Percentiles rank a stretch among this genome's conserved stretches.
Conservation (phyloP, 2,329 filamentous ascomycete genomes). For the Penicillium expansum region DNA sequence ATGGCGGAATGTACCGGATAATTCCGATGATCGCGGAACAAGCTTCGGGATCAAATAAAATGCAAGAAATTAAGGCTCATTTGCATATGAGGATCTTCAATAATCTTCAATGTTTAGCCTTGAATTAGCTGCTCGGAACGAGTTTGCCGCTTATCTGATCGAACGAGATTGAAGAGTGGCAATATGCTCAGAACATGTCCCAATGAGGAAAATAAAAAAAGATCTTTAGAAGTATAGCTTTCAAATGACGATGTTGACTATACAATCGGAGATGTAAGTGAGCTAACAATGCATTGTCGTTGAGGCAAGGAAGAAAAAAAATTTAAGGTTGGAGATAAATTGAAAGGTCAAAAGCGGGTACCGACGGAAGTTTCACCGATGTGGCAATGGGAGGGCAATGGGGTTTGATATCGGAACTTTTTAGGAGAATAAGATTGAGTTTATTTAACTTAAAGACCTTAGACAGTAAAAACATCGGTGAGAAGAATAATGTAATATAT, state of each 20-base stretch:
- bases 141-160: constrained; percentile 3
- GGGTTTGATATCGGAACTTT: background rate
- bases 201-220: background rate
- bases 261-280: background rate
- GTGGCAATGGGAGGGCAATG: constrained; percentile 11
- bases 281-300: constrained; percentile 4
- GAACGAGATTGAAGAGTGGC: background rate
- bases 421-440: background rate
- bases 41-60: background rate
- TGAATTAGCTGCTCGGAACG: background rate
- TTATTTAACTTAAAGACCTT: background rate
- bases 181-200: background rate
- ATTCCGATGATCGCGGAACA: too few relatives aligned
- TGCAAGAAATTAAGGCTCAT: background rate
- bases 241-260: background rate
- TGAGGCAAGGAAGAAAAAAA: constrained; percentile 7
- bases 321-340: constrained; percentile 21
- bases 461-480: background rate
- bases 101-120: background rate
- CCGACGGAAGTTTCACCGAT: constrained; percentile 20
- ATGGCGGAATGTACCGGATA: constrained; percentile 9
- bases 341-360: constrained; percentile 27
- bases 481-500: background rate
- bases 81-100: background rate
- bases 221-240: background rate